Conservation (phyloP, 2,329 filamentous ascomycete genomes). For the Truncatella angustata region DNA sequence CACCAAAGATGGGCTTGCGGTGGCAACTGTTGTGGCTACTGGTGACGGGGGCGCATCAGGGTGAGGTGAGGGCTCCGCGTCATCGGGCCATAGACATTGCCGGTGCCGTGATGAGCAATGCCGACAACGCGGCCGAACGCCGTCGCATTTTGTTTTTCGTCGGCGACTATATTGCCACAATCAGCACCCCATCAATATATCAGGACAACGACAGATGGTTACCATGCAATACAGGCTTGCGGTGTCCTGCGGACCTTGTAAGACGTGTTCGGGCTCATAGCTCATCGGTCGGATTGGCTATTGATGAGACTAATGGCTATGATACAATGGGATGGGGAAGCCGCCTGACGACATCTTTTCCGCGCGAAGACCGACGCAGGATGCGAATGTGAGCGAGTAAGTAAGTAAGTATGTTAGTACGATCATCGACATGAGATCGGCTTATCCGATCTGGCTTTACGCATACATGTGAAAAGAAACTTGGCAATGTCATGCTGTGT, state of each 20-base stretch:
- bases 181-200: no score
- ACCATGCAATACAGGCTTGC: slow-evolving; percentile 10
- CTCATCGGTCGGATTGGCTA: slow-evolving; percentile 2
- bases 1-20: not conserved
- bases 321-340: not conserved
- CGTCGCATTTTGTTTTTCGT: slow-evolving; percentile 9
- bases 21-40: not conserved
- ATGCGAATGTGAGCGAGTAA: not conserved
- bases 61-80: not conserved
- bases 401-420: no score
- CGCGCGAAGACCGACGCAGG: not conserved
- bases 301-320: not conserved
- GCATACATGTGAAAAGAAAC: not conserved
- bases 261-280: slow-evolving; percentile 2
- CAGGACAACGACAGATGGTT: no score
- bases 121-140: slow-evolving; percentile 4
- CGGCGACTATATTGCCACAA: slow-evolving; percentile 4
- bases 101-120: slow-evolving; percentile 5
- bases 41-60: not conserved
- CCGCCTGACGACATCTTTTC: not conserved
- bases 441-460: not conserved
- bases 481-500: not conserved
- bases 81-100: slow-evolving; percentile 9
- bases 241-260: slow-evolving; percentile 5
- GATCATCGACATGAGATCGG: slow-evolving; percentile 5